These are phyloP conservation scores for Zymoseptoria crescenta DNA, from an alignment of 2,329 filamentous ascomycete genomes.

Conservation along the genomic window DNA sequence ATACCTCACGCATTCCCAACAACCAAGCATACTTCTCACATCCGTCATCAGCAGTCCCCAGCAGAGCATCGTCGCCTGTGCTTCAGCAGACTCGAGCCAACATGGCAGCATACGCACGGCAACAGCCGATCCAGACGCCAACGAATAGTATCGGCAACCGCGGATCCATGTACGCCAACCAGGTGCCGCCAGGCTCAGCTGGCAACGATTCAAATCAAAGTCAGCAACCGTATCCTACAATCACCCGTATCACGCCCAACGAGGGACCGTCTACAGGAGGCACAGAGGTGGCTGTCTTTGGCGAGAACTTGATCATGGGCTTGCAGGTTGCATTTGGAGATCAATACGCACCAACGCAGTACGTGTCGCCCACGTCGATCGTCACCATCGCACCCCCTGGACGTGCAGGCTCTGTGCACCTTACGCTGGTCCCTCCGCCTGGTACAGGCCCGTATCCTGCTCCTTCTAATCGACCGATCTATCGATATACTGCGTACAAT, in stretches of 20 bases:
- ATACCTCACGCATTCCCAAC: slow-evolving; percentile 18
- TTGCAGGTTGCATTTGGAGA: slow-evolving; percentile 82
- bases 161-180: slow-evolving; percentile 11
- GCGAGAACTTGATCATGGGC: slow-evolving; percentile 69
- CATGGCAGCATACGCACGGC: slow-evolving; percentile 27
- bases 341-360: slow-evolving; percentile 61
- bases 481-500: slow-evolving; percentile 41
- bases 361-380: slow-evolving; percentile 67
- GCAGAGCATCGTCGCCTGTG: slow-evolving; percentile 68
- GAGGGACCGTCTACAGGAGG: slow-evolving; percentile 77
- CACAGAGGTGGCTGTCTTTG: slow-evolving; percentile 78
- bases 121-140: slow-evolving; percentile 24
- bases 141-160: slow-evolving; percentile 17
- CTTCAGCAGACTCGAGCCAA: slow-evolving; percentile 28
- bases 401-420: slow-evolving; percentile 59
- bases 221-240: slow-evolving; percentile 4
- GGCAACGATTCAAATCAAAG: slow-evolving; percentile 8
- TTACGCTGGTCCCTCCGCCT: slow-evolving; percentile 47
- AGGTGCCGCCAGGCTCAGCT: slow-evolving; percentile 10
- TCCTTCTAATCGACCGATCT: slow-evolving; percentile 25
- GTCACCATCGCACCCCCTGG: slow-evolving; percentile 72
- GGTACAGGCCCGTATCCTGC: slow-evolving; percentile 37
- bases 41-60: slow-evolving; percentile 39
- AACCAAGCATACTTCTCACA: slow-evolving; percentile 26
- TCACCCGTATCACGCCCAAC: slow-evolving; percentile 56